Conservation (phyloP, 2,329 filamentous ascomycete genomes). For the Neofusicoccum laricinum region DNA sequence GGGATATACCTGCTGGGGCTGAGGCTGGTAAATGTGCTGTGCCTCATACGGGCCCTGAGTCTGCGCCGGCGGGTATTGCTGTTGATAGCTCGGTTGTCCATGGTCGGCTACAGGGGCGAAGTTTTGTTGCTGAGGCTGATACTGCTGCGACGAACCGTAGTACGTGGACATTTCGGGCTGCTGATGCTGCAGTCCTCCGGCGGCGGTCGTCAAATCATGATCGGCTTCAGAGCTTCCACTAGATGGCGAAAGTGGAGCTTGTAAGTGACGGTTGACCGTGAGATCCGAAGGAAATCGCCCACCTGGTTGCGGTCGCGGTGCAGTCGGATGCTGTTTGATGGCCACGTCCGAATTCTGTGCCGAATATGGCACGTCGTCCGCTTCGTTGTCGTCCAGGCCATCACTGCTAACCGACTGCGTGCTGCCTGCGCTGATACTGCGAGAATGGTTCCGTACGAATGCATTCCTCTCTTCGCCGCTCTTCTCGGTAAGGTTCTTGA, state of each 20-base stretch:
- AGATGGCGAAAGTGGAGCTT: slow-evolving; percentile 74
- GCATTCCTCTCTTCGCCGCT: slow-evolving; percentile 83
- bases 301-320: slow-evolving; percentile 80
- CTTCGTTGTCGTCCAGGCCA: slow-evolving; percentile 65
- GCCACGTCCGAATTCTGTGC: slow-evolving; percentile 50
- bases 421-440: slow-evolving; percentile 68
- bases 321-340: slow-evolving; percentile 37
- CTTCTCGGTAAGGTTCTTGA: slow-evolving; percentile 84
- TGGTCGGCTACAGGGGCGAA: slow-evolving; percentile 17
- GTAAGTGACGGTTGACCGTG: slow-evolving; percentile 80
- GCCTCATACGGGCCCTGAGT: slow-evolving; percentile 17
- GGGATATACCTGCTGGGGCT: slow-evolving; percentile 14
- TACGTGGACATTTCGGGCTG: slow-evolving; percentile 22
- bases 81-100: slow-evolving; percentile 10
- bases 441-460: slow-evolving; percentile 78
- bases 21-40: slow-evolving; percentile 12
- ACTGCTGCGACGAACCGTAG: slow-evolving; percentile 4
- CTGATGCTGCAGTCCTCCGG: slow-evolving; percentile 49
- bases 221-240: slow-evolving; percentile 72
- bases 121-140: slow-evolving; percentile 5
- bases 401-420: slow-evolving; percentile 62
- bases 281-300: slow-evolving; percentile 96
- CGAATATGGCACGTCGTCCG: slow-evolving; percentile 60
- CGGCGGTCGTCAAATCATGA: slow-evolving; percentile 59
- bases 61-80: slow-evolving; percentile 19